Conservation (phyloP, 2,329 filamentous ascomycete species). For the Botrytis medusae region DNA sequence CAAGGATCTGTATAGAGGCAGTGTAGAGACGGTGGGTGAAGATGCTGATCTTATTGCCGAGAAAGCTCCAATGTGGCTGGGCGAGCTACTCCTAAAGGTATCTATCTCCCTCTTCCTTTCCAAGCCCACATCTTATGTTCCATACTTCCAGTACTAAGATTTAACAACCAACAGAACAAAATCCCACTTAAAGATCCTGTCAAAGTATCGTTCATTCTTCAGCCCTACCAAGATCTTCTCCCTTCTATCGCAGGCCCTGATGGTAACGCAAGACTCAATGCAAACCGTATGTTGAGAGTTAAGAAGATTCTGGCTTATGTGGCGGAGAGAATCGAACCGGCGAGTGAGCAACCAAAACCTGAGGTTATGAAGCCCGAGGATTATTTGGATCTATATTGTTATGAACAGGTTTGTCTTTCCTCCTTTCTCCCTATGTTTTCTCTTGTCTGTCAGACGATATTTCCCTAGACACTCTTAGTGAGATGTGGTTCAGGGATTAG, state of each 20-base stretch:
- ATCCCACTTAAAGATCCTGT: slow-evolving; percentile 85
- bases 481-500: not conserved
- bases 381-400: slow-evolving; percentile 92
- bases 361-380: slow-evolving; percentile 76
- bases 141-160: not conserved
- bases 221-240: slow-evolving; percentile 74
- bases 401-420: slow-evolving; percentile 70
- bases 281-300: slow-evolving; percentile 92
- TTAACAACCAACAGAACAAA: slow-evolving; percentile 58
- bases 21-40: slow-evolving; percentile 71
- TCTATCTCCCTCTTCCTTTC: slow-evolving; percentile 28
- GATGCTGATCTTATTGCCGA: slow-evolving; percentile 84
- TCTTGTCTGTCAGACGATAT: not conserved
- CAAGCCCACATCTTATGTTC: not conserved
- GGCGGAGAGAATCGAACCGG: slow-evolving; percentile 81
- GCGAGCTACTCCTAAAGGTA: slow-evolving; percentile 76
- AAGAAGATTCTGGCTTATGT: slow-evolving; percentile 94
- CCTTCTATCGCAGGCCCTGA: slow-evolving; percentile 74
- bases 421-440: not conserved
- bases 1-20: slow-evolving; percentile 88
- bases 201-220: slow-evolving; percentile 92
- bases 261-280: slow-evolving; percentile 86
- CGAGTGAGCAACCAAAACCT: slow-evolving; percentile 58
- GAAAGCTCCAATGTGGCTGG: slow-evolving; percentile 86
- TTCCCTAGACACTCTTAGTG: not conserved